These are phyloP conservation scores for Fraxinus excelsior DNA, from an alignment of 257 asterid species.

Conservation along the genomic window DNA sequence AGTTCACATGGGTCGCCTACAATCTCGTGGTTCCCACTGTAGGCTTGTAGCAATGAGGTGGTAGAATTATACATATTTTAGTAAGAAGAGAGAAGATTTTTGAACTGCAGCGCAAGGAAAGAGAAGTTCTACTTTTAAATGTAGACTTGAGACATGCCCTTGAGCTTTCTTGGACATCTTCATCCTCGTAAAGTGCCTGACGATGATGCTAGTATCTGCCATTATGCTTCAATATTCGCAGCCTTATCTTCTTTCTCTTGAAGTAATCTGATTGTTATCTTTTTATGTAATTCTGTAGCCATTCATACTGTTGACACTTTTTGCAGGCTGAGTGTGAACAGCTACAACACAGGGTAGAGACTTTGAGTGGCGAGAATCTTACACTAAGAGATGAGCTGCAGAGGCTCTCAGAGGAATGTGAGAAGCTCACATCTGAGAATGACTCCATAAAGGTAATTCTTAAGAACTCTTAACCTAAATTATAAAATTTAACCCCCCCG, in stretches of 20 bases:
- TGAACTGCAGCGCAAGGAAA: too few relatives aligned
- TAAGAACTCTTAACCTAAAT: not conserved
- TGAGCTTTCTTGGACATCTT: not conserved
- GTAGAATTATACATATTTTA: too few relatives aligned
- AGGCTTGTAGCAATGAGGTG: not conserved
- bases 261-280: not conserved
- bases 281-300: not conserved
- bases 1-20: not conserved
- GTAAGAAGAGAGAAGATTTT: not conserved
- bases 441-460: slow-evolving; percentile 57
- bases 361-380: slow-evolving; percentile 62
- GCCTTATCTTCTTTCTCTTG: not conserved
- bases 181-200: not conserved
- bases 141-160: not conserved
- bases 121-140: too few relatives aligned
- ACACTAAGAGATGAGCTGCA: slow-evolving; percentile 67
- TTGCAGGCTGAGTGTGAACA: slow-evolving; percentile 87
- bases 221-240: not conserved
- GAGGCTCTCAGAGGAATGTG: slow-evolving; percentile 81
- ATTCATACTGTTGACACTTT: slow-evolving; percentile 5
- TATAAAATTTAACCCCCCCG: too few relatives aligned
- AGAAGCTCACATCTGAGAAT: slow-evolving; percentile 73
- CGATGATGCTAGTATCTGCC: not conserved
- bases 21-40: not conserved
- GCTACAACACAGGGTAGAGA: slow-evolving; percentile 73